Evolutionary conservation across 192 early-diverging fungal genomes (phyloP).

Genomic region (Linnemannia elongata): DNA sequence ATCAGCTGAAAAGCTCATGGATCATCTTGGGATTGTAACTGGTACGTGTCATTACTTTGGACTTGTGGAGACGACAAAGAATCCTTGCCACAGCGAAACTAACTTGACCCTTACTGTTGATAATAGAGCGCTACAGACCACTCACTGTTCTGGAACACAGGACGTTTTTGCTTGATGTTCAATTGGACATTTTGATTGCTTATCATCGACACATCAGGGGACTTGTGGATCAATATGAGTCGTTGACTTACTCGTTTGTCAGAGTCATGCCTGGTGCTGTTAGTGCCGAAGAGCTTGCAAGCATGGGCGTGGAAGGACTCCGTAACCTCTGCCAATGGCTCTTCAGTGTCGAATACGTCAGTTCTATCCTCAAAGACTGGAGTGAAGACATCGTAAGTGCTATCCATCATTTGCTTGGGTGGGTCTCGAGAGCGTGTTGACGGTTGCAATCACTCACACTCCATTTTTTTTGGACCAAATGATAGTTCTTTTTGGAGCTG

Average conservation of each 20-base stretch:
- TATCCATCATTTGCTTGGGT: not conserved
- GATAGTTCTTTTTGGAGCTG: slow-evolving; percentile 68
- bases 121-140: slow-evolving; percentile 66
- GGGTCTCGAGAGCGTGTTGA: not conserved
- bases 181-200: slow-evolving; percentile 70
- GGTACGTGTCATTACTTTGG: slow-evolving; percentile 24
- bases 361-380: slow-evolving; percentile 63
- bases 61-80: not conserved
- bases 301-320: slow-evolving; percentile 59
- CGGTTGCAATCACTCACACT: not conserved
- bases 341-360: slow-evolving; percentile 60
- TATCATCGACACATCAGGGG: slow-evolving; percentile 66
- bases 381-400: slow-evolving; percentile 66
- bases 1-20: slow-evolving; percentile 70
- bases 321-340: slow-evolving; percentile 66
- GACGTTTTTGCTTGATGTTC: slow-evolving; percentile 71
- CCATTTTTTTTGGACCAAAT: not conserved
- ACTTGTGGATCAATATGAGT: slow-evolving; percentile 68
- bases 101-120: not conserved
- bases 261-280: slow-evolving; percentile 67
- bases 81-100: too few relatives aligned
- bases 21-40: slow-evolving; percentile 73
- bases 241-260: slow-evolving; percentile 63
- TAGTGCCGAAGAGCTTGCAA: slow-evolving; percentile 58
- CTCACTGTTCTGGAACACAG: slow-evolving; percentile 71